Evolutionary conservation across 176 grass and related monocot genomes (phyloP).

Genomic region (Ensete ventricosum): DNA sequence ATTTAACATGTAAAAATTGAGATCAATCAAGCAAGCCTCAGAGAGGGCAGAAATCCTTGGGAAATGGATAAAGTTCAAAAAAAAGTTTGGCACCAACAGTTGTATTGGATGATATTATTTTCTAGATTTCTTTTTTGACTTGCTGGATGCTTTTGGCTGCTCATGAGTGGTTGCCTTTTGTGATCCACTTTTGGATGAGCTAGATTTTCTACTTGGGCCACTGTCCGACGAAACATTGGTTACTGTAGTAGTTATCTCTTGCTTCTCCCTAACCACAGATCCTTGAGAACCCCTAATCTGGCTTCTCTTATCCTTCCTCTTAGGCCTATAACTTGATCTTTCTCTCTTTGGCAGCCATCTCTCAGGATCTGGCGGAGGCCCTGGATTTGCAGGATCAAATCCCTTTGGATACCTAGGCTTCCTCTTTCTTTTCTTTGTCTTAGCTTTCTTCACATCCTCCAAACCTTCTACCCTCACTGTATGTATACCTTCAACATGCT

Average conservation of each 20-base stretch:
- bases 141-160: constrained; percentile 43
- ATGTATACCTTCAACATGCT: constrained; percentile 49
- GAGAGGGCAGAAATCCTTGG: neutral
- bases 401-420: constrained; percentile 82
- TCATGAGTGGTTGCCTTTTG: constrained; percentile 29
- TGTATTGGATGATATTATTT: constrained; percentile 19
- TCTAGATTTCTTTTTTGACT: constrained; percentile 71
- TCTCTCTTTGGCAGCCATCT: constrained; percentile 92
- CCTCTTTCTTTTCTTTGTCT: constrained; percentile 80
- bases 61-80: neutral
- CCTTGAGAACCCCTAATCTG: constrained; percentile 88
- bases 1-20: too few relatives aligned
- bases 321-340: constrained; percentile 76
- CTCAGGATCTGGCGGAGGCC: constrained; percentile 79
- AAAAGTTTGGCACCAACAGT: neutral
- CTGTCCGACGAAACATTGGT: constrained; percentile 4
- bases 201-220: constrained; percentile 27
- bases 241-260: constrained; percentile 31
- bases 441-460: constrained; percentile 64
- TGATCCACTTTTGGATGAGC: constrained; percentile 30
- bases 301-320: constrained; percentile 83
- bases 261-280: constrained; percentile 59
- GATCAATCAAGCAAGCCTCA: neutral
- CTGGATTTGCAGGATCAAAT: constrained; percentile 71
- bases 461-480: constrained; percentile 35